Evolutionary conservation across 2,329 filamentous ascomycete genomes (phyloP).

Genomic region (Ampelomyces quisqualis): DNA sequence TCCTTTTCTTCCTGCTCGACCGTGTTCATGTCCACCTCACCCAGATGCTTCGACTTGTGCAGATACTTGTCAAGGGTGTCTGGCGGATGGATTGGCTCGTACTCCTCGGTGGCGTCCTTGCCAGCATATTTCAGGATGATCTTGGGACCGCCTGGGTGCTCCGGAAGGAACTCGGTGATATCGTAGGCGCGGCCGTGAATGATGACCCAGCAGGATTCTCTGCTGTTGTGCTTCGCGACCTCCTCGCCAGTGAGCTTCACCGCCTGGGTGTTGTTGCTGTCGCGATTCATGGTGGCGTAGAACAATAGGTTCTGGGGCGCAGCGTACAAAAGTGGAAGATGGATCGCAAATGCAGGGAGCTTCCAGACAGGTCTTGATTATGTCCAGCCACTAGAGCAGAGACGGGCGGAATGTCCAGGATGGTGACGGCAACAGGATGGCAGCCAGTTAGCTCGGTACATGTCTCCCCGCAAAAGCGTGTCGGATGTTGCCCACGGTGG

Average conservation of each 20-base stretch:
- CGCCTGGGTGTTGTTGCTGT: slow-evolving; percentile 45
- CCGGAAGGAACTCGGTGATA: slow-evolving; percentile 64
- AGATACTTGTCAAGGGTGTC: slow-evolving; percentile 49
- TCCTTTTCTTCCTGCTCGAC: slow-evolving; percentile 40
- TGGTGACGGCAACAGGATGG: slow-evolving; percentile 32
- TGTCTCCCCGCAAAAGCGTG: slow-evolving; percentile 24
- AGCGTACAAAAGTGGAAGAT: not conserved
- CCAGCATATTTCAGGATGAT: slow-evolving; percentile 86
- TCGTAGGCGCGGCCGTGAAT: slow-evolving; percentile 69
- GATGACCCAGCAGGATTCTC: slow-evolving; percentile 75
- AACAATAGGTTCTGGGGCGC: no score
- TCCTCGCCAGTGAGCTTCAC: slow-evolving; percentile 49
- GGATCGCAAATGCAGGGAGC: not conserved
- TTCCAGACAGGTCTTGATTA: slow-evolving; percentile 11
- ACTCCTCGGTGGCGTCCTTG: slow-evolving; percentile 50
- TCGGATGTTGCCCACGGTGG: slow-evolving; percentile 19
- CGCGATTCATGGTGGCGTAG: slow-evolving; percentile 48
- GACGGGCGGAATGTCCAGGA: slow-evolving; percentile 29
- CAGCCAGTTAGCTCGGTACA: slow-evolving; percentile 31
- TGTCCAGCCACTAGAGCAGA: slow-evolving; percentile 24
- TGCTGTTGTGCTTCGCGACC: slow-evolving; percentile 72
- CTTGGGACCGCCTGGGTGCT: slow-evolving; percentile 68
- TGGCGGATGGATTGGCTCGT: slow-evolving; percentile 55
- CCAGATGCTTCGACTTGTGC: slow-evolving; percentile 45
- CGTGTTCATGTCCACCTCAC: slow-evolving; percentile 43